Percentiles rank a stretch among this genome's conserved stretches.
These are phyloP conservation scores for Potentilla sterilis DNA, from an alignment of 306 rosid genomes.

Conservation along the genomic window DNA sequence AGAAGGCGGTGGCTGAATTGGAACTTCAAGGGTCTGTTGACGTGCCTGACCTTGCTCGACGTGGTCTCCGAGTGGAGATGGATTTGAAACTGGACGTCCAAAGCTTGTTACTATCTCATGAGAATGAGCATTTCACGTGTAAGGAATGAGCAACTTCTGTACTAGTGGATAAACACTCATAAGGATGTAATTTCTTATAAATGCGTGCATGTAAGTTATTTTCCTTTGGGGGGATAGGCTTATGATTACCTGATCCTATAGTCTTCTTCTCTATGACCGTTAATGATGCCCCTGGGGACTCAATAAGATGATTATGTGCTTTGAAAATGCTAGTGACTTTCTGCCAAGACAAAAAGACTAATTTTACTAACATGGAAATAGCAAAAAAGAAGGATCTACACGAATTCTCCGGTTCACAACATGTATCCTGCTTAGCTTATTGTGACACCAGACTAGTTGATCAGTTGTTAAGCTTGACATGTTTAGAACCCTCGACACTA, in stretches of 20 bases:
- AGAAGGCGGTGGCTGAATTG: slow-evolving; percentile 61
- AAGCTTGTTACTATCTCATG: slow-evolving; percentile 61
- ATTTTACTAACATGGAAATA: slow-evolving; percentile 54
- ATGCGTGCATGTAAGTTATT: too few relatives aligned
- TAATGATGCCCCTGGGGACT: neutral
- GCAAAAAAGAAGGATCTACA: slow-evolving; percentile 73
- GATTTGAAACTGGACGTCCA: slow-evolving; percentile 57
- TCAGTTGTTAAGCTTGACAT: slow-evolving; percentile 83
- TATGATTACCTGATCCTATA: neutral
- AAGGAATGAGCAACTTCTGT: too few relatives aligned
- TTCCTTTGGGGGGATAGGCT: neutral
- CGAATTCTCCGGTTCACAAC: slow-evolving; percentile 59
- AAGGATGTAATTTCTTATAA: too few relatives aligned
- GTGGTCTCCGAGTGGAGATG: slow-evolving; percentile 73
- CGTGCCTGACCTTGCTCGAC: slow-evolving; percentile 55
- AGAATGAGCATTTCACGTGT: too few relatives aligned
- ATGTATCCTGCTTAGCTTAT: slow-evolving; percentile 58
- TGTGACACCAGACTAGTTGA: slow-evolving; percentile 85
- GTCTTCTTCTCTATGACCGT: neutral
- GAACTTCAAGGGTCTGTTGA: slow-evolving; percentile 69
- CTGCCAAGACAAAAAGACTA: neutral
- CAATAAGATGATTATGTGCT: neutral
- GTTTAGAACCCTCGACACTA: slow-evolving; percentile 76
- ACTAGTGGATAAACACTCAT: too few relatives aligned
- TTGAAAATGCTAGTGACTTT: neutral